Conservation (phyloP, 2,329 filamentous ascomycete species). For the Polytolypa hystricis region DNA sequence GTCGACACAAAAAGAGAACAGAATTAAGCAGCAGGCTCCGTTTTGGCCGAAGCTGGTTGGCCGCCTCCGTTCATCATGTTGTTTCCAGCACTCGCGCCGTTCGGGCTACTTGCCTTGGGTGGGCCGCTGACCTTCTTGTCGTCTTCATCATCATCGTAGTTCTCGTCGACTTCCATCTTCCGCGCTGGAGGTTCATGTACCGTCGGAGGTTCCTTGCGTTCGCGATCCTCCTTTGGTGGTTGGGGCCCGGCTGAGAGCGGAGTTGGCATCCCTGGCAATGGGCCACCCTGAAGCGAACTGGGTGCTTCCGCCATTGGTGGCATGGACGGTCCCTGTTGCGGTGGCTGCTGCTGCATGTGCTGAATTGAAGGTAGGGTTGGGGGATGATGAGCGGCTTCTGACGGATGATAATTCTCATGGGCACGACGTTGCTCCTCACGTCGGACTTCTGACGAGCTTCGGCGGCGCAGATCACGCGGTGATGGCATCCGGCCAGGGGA, state of each 20-base stretch:
- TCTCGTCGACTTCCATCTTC: constrained; percentile 94
- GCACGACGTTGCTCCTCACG: constrained; percentile 60
- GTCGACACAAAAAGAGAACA: background rate
- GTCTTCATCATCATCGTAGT: constrained; percentile 94
- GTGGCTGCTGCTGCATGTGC: constrained; percentile 35
- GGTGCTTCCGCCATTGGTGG: constrained; percentile 42
- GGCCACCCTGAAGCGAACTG: constrained; percentile 21
- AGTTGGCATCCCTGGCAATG: constrained; percentile 33
- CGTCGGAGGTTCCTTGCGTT: constrained; percentile 35
- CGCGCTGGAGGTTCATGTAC: constrained; percentile 71
- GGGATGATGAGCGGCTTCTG: constrained; percentile 81
- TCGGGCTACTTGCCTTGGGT: constrained; percentile 22
- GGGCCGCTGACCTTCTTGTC: constrained; percentile 43
- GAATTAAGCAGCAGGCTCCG: constrained; percentile 1
- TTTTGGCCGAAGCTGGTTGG: constrained; percentile 6
- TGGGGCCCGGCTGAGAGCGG: constrained; percentile 23
- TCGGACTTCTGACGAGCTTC: constrained; percentile 63
- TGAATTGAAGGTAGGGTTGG: constrained; percentile 46
- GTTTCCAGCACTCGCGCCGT: constrained; percentile 2
- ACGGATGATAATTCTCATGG: constrained; percentile 77
- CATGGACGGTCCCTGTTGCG: constrained; percentile 42
- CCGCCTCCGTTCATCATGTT: constrained; percentile 6
- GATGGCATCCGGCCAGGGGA: constrained; percentile 52
- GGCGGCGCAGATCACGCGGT: constrained; percentile 56
- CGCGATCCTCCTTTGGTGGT: constrained; percentile 47